These are phyloP conservation scores for Ceratocystis diversiconidia DNA, from an alignment of 2,329 filamentous ascomycete species.

Conservation along the genomic window DNA sequence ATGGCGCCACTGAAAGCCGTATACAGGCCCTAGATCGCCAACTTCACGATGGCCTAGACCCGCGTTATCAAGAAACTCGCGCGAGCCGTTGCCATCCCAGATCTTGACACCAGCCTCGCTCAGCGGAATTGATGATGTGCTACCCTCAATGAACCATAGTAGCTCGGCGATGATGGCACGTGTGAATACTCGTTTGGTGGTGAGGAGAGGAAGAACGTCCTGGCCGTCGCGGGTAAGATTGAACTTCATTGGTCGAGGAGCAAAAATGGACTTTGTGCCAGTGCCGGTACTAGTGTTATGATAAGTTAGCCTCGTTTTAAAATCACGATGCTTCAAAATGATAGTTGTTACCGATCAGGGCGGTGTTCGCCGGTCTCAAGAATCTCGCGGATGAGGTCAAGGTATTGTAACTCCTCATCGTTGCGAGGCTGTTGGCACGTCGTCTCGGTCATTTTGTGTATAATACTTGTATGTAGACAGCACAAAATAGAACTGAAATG, in stretches of 20 bases:
- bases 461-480: not conserved
- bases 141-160: slow-evolving; percentile 85
- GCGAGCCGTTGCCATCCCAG: slow-evolving; percentile 93
- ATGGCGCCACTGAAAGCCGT: slow-evolving; percentile 98
- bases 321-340: slow-evolving; percentile 22
- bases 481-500: not conserved
- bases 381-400: slow-evolving; percentile 76
- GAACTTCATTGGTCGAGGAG: slow-evolving; percentile 76
- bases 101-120: slow-evolving; percentile 78
- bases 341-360: slow-evolving; percentile 53
- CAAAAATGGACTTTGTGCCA: slow-evolving; percentile 80
- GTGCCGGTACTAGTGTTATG: slow-evolving; percentile 59
- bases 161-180: slow-evolving; percentile 83
- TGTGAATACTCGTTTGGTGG: slow-evolving; percentile 91
- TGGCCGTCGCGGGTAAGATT: slow-evolving; percentile 48
- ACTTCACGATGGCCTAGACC: slow-evolving; percentile 68
- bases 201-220: slow-evolving; percentile 77
- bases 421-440: slow-evolving; percentile 19
- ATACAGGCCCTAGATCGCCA: slow-evolving; percentile 87
- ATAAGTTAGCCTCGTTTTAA: slow-evolving; percentile 48
- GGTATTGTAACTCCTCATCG: slow-evolving; percentile 90
- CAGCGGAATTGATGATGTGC: slow-evolving; percentile 65
- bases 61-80: slow-evolving; percentile 74
- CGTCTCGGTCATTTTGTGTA: slow-evolving; percentile 14
- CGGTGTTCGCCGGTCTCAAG: slow-evolving; percentile 71